Evolutionary conservation across 306 rosid genomes (phyloP).

Genomic region (Casuarina cunninghamiana): DNA sequence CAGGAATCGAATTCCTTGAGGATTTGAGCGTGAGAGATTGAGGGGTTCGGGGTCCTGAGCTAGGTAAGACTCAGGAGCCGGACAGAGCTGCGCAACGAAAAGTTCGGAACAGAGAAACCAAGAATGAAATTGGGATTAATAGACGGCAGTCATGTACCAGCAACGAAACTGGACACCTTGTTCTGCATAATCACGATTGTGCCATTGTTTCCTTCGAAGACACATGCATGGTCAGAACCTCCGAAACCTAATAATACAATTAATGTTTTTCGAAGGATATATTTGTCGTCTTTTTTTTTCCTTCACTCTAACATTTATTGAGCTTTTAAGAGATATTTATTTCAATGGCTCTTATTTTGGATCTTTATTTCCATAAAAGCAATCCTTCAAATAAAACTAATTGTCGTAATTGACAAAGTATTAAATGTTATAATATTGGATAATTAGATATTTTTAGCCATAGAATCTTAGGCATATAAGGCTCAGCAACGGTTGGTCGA

Average conservation of each 20-base stretch:
- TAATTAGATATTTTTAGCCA: no score
- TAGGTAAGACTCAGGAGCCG: not conserved
- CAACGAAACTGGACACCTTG: not conserved
- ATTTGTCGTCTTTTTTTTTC: no score
- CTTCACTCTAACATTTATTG: no score
- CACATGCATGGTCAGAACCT: not conserved
- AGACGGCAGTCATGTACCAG: not conserved
- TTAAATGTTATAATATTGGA: no score
- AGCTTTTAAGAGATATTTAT: no score
- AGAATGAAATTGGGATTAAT: not conserved
- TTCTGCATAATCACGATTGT: constrained; percentile 26
- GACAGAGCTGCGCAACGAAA: no score
- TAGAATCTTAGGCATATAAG: not conserved
- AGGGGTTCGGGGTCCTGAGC: constrained; percentile 1
- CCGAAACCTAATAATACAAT: no score
- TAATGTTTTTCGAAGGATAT: no score
- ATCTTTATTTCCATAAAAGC: no score
- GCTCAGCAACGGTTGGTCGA: not conserved
- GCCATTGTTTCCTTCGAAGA: not conserved
- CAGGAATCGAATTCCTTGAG: not conserved
- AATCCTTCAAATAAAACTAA: no score
- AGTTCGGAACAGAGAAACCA: not conserved
- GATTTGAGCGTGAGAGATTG: not conserved
- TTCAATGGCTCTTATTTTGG: no score
- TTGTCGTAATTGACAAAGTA: no score